Conservation (phyloP, 2,329 filamentous ascomycete genomes). For the Tolypocladium paradoxum region DNA sequence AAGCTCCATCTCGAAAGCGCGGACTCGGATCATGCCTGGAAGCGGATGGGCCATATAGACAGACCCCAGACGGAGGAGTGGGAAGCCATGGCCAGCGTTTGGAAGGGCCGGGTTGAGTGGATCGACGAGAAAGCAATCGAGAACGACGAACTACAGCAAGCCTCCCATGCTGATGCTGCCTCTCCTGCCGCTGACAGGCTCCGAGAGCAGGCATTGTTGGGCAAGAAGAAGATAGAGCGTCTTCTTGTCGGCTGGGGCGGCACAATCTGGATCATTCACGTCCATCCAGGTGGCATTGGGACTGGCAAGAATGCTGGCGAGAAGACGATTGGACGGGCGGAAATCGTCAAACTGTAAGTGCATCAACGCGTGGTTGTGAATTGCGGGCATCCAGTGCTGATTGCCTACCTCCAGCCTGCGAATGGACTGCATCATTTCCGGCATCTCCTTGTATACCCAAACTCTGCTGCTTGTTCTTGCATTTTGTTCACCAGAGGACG, state of each 20-base stretch:
- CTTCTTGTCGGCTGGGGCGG: constrained; percentile 91
- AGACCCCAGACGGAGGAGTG: constrained; percentile 77
- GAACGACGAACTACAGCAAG: constrained; percentile 47
- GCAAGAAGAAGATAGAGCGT: constrained; percentile 53
- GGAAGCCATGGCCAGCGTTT: constrained; percentile 94
- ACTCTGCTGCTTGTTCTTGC: constrained; percentile 84
- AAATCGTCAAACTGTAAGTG: constrained; percentile 85
- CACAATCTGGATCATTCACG: constrained; percentile 90
- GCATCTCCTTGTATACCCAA: constrained; percentile 91
- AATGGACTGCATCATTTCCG: constrained; percentile 96
- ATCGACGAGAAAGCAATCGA: constrained; percentile 77
- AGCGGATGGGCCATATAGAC: constrained; percentile 84
- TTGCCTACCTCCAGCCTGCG: constrained; percentile 51
- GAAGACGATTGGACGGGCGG: constrained; percentile 65
- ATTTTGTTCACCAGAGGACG: constrained; percentile 66
- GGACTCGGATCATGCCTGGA: constrained; percentile 82
- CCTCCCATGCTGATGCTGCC: constrained; percentile 19
- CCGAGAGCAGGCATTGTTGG: constrained; percentile 36
- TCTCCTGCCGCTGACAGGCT: constrained; percentile 37
- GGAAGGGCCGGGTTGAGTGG: constrained; percentile 90
- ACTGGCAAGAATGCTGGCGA: constrained; percentile 57
- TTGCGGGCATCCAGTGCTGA: background rate
- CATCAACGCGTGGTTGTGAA: too few species aligned
- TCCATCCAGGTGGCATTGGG: constrained; percentile 64
- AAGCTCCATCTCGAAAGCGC: constrained; percentile 68